Evolutionary conservation across 768 basidiomycete species (phyloP).

Genomic region (Scleroderma bovista): DNA sequence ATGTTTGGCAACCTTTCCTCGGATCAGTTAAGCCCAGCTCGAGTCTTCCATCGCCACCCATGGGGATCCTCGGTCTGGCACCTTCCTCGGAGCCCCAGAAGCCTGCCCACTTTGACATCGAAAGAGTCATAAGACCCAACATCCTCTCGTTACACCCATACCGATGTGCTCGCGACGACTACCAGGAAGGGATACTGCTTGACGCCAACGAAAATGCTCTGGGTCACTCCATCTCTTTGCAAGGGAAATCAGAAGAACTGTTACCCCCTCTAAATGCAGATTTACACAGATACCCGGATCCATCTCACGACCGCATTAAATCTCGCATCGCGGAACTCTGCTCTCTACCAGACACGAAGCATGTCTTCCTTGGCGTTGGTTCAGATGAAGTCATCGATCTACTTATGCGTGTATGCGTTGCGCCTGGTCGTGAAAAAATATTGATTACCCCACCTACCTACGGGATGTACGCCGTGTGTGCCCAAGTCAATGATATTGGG

Average conservation of each 20-base stretch:
- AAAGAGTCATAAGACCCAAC: conserved; percentile 84
- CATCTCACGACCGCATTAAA: conserved; percentile 79
- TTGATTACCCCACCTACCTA: conserved; percentile 93
- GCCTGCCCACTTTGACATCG: conserved; percentile 82
- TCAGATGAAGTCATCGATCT: conserved; percentile 96
- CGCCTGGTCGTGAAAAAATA: conserved; percentile 75
- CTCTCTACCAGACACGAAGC: conserved; percentile 51
- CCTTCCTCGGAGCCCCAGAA: conserved; percentile 37
- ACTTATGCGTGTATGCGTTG: conserved; percentile 84
- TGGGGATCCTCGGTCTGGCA: conserved; percentile 63
- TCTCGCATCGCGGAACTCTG: conserved; percentile 67
- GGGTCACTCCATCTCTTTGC: conserved; percentile 67
- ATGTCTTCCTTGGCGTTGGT: conserved; percentile 93
- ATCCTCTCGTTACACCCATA: conserved; percentile 90
- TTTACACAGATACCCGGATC: conserved; percentile 92
- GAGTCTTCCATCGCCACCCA: conserved; percentile 19
- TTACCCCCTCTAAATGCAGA: conserved; percentile 40
- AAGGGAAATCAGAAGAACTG: conserved; percentile 30
- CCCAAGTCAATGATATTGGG: conserved; percentile 90
- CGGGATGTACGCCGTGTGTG: conserved; percentile 95
- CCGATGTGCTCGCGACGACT: conserved; percentile 95
- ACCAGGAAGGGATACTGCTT: conserved; percentile 82
- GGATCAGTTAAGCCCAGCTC: too few relatives aligned
- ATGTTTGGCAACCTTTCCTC: neutral
- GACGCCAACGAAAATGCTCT: conserved; percentile 98